phyloP scores from a whole-genome alignment of 163 green algal genomes.

The Chlorella variabilis region DNA sequence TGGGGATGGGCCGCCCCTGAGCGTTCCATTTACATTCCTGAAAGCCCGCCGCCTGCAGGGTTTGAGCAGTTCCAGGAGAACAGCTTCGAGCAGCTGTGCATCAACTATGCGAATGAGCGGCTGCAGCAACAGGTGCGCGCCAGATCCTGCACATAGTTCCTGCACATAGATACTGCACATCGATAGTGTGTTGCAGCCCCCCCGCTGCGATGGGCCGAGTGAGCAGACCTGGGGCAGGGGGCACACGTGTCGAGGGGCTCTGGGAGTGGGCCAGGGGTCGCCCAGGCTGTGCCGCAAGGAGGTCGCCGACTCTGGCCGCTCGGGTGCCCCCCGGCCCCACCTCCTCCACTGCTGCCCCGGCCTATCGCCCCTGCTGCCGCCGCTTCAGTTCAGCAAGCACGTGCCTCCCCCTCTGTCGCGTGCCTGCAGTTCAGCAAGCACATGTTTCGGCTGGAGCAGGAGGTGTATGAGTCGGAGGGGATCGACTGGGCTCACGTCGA shows the following conservation, averaged over 20 bases:
- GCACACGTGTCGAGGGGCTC: not conserved
- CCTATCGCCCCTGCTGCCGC: not conserved
- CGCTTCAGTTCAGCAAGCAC: not conserved
- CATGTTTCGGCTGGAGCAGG: conserved; percentile 84
- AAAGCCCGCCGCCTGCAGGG: conserved; percentile 33
- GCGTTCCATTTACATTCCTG: too few species aligned
- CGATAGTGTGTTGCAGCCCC: too few species aligned
- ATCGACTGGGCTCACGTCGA: conserved; percentile 90
- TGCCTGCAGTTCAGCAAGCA: conserved; percentile 66
- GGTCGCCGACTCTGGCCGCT: not conserved
- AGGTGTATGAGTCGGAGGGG: conserved; percentile 85
- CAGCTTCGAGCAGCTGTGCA: conserved; percentile 94
- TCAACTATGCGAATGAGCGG: conserved; percentile 95
- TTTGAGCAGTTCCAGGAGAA: conserved; percentile 73
- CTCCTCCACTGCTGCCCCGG: not conserved
- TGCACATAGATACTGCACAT: too few species aligned
- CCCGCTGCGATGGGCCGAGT: too few species aligned
- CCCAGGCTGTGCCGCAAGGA: not conserved
- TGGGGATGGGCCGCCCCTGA: too few species aligned
- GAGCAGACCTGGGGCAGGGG: too few species aligned
- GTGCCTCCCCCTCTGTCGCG: not conserved
- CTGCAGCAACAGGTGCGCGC: conserved; percentile 81
- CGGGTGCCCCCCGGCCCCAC: not conserved
- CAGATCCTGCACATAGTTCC: too few species aligned
- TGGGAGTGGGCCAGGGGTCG: not conserved